phyloP scores from a whole-genome alignment of 495 filamentous ascomycete species.

The Paragyromitra xinjiangensis region DNA sequence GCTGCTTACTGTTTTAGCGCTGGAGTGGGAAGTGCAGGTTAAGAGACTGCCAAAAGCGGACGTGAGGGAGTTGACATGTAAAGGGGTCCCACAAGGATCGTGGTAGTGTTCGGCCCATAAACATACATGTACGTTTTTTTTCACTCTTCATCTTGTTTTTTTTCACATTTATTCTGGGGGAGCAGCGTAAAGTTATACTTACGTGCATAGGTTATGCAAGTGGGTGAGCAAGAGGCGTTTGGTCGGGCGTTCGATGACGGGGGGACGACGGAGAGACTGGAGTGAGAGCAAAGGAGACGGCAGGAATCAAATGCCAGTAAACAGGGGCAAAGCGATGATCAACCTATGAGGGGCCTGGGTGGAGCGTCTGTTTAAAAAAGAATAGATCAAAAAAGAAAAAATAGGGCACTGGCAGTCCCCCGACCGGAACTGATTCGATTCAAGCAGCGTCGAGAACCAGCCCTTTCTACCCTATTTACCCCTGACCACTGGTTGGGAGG shows the following conservation, averaged over 20 bases:
- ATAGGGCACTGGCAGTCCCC: conserved; percentile 9
- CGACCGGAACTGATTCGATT: conserved; percentile 27
- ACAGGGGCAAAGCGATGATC: conserved; percentile 17
- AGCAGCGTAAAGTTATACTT: conserved; percentile 27
- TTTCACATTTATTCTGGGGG: conserved; percentile 21
- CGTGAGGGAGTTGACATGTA: not conserved
- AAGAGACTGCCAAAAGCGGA: conserved; percentile 25
- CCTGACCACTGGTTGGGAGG: conserved; percentile 45
- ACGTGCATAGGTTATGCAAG: conserved; percentile 29
- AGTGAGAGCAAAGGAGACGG: conserved; percentile 31
- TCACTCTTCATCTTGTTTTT: not conserved
- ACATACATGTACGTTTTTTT: conserved; percentile 1
- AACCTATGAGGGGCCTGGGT: not conserved
- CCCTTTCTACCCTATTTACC: conserved; percentile 49
- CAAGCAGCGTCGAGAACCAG: conserved; percentile 39
- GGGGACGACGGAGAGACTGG: conserved; percentile 15
- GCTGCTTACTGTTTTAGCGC: conserved; percentile 20
- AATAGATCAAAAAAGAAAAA: conserved; percentile 12
- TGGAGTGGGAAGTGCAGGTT: conserved; percentile 9
- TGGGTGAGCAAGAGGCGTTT: conserved; percentile 4
- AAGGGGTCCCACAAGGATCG: conserved; percentile 9
- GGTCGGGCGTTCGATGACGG: conserved; percentile 14
- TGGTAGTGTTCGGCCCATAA: not conserved
- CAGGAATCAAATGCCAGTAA: conserved; percentile 7
- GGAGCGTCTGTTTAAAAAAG: conserved; percentile 1